Evolutionary conservation across 1,284 basidiomycete species (phyloP).

Genomic region (Entoloma clypeatum): DNA sequence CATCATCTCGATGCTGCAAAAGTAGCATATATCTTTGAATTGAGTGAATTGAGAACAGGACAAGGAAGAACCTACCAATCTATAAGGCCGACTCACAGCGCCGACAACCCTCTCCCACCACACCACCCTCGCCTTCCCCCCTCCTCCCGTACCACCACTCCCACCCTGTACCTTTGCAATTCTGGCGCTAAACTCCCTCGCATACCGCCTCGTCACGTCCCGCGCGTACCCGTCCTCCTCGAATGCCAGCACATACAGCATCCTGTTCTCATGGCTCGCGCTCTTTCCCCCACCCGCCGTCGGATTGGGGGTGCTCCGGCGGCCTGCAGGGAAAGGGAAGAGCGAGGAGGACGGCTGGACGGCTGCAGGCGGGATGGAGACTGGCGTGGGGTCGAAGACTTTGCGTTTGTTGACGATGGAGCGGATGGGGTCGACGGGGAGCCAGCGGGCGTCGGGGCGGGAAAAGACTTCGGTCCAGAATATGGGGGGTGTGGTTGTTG

Average conservation of each 20-base stretch:
- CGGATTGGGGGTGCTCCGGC: constrained; percentile 28
- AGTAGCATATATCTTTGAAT: constrained; percentile 10
- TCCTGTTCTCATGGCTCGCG: constrained; percentile 64
- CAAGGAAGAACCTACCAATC: constrained; percentile 55
- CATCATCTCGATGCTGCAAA: constrained; percentile 80
- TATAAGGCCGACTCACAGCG: constrained; percentile 69
- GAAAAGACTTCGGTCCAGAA: constrained; percentile 99
- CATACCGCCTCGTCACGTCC: constrained; percentile 76
- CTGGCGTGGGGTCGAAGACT: constrained; percentile 74
- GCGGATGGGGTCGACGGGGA: constrained; percentile 88
- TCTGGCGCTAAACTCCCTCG: constrained; percentile 80
- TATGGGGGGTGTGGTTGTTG: constrained; percentile 72
- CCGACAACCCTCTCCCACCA: constrained; percentile 83
- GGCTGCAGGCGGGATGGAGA: constrained; percentile 15
- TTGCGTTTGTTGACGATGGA: constrained; percentile 77
- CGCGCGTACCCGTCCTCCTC: constrained; percentile 86
- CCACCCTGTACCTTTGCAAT: constrained; percentile 81
- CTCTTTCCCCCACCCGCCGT: constrained; percentile 19
- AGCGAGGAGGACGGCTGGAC: constrained; percentile 15
- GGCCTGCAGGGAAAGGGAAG: constrained; percentile 25
- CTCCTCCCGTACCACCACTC: constrained; percentile 36
- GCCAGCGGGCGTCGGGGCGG: constrained; percentile 87
- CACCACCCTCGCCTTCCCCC: constrained; percentile 60
- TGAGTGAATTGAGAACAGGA: constrained; percentile 14
- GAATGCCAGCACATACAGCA: constrained; percentile 91